Evolutionary conservation across 495 filamentous ascomycete genomes (phyloP).

Genomic region (Annulohypoxylon maeteangense): DNA sequence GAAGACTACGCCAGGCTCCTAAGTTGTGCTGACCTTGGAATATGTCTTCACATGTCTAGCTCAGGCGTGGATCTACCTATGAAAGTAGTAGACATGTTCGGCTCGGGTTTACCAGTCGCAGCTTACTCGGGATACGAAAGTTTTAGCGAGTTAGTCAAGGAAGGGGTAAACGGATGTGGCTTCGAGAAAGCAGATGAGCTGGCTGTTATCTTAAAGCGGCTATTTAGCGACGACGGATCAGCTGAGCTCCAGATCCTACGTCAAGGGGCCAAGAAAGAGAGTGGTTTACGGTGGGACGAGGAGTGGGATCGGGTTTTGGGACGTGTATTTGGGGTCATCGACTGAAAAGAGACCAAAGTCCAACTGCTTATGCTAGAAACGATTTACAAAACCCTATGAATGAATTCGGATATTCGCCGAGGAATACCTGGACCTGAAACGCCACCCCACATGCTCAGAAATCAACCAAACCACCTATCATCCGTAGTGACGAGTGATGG

Average conservation of each 20-base stretch:
- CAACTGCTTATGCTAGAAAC: background rate
- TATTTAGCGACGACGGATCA: conserved; percentile 64
- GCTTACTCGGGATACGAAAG: conserved; percentile 86
- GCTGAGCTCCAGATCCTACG: conserved; percentile 69
- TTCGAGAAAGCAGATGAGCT: conserved; percentile 76
- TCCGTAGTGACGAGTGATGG: conserved; percentile 1
- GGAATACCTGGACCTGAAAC: conserved; percentile 3
- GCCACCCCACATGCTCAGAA: conserved; percentile 19
- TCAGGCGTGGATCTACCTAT: conserved; percentile 97
- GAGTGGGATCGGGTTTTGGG: conserved; percentile 89
- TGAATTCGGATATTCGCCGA: conserved; percentile 8
- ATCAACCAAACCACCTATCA: conserved; percentile 17
- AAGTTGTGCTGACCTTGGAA: conserved; percentile 87
- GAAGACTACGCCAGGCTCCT: conserved; percentile 87
- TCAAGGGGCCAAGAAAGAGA: conserved; percentile 79
- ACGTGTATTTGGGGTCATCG: conserved; percentile 69
- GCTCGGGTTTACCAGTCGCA: conserved; percentile 88
- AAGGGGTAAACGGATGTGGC: conserved; percentile 85
- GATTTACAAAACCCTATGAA: conserved; percentile 5
- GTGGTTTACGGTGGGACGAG: conserved; percentile 86
- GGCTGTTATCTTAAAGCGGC: conserved; percentile 63
- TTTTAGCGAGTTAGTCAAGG: conserved; percentile 85
- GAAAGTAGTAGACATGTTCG: conserved; percentile 99
- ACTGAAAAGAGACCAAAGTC: conserved; percentile 15
- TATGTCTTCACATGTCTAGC: conserved; percentile 91